Percentiles rank a stretch among this genome's conserved stretches.
phyloP scores from a whole-genome alignment of 2,329 filamentous ascomycete species.

The Diaporthe batatas region DNA sequence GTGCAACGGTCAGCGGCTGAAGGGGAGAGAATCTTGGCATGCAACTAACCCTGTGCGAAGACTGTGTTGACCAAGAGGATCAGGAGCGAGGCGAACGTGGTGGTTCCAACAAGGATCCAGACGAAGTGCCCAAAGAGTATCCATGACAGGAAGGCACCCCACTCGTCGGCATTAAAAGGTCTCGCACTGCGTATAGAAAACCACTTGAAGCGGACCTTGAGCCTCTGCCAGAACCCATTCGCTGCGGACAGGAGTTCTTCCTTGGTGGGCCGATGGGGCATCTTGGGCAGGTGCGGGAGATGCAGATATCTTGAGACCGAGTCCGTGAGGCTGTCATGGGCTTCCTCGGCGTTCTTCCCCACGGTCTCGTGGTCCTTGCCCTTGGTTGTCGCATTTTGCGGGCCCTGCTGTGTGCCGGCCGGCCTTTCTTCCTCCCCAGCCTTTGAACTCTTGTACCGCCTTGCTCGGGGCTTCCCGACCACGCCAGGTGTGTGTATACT shows the following conservation, averaged over 20 bases:
- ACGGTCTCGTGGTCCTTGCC: slow-evolving; percentile 54
- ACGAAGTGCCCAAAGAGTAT: slow-evolving; percentile 92
- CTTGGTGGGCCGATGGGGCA: slow-evolving; percentile 91
- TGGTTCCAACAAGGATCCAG: slow-evolving; percentile 97
- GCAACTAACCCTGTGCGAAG: slow-evolving; percentile 83
- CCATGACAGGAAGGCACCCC: slow-evolving; percentile 96
- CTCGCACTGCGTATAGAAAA: slow-evolving; percentile 93
- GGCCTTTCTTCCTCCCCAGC: slow-evolving; percentile 44
- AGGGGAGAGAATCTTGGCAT: background rate
- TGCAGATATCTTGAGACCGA: slow-evolving; percentile 72
- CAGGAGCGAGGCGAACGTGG: slow-evolving; percentile 93
- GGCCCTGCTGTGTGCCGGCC: slow-evolving; percentile 31
- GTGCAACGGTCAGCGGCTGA: slow-evolving; percentile 30
- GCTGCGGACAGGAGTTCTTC: slow-evolving; percentile 93
- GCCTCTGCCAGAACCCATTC: slow-evolving; percentile 90
- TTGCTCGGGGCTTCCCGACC: slow-evolving; percentile 46
- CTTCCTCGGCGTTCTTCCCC: slow-evolving; percentile 15
- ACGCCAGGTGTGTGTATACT: slow-evolving; percentile 49
- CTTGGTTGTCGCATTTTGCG: slow-evolving; percentile 40
- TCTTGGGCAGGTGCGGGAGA: slow-evolving; percentile 70
- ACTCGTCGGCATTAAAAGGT: slow-evolving; percentile 96
- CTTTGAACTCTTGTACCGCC: slow-evolving; percentile 51
- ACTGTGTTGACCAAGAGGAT: slow-evolving; percentile 96
- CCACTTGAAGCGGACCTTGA: slow-evolving; percentile 97
- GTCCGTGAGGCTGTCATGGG: slow-evolving; percentile 54